These are phyloP conservation scores for Talaromyces funiculosus DNA, from an alignment of 2,329 filamentous ascomycete species.

Conservation along the genomic window DNA sequence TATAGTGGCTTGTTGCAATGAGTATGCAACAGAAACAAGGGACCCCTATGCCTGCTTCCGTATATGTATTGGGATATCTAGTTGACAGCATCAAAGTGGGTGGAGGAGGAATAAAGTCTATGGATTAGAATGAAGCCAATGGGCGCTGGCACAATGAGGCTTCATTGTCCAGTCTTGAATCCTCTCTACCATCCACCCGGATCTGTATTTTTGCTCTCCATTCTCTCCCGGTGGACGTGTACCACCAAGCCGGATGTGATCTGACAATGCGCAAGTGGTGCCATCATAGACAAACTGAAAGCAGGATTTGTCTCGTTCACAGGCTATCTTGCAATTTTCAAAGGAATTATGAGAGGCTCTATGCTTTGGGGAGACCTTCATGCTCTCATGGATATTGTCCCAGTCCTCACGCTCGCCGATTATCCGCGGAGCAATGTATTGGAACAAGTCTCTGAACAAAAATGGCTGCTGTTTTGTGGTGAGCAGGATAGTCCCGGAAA, in stretches of 20 bases:
- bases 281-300: constrained; percentile 6
- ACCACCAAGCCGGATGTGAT: constrained; percentile 3
- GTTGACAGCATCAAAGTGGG: background rate
- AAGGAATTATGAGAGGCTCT: background rate
- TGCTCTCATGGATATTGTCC: constrained; percentile 3
- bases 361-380: background rate
- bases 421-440: background rate
- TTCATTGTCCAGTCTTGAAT: background rate
- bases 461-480: background rate
- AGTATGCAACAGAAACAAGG: background rate
- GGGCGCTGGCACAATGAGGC: background rate
- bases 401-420: background rate
- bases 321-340: background rate
- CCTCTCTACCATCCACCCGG: background rate
- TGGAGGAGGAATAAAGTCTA: background rate
- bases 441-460: constrained; percentile 4
- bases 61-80: background rate
- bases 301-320: background rate
- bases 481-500: background rate
- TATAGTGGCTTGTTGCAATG: background rate
- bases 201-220: background rate
- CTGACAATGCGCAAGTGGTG: background rate
- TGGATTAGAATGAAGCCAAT: constrained; percentile 7
- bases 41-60: background rate
- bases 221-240: background rate